These are phyloP conservation scores for Xylaria sp. DNA, from an alignment of 2,329 filamentous ascomycete genomes.

Conservation along the genomic window DNA sequence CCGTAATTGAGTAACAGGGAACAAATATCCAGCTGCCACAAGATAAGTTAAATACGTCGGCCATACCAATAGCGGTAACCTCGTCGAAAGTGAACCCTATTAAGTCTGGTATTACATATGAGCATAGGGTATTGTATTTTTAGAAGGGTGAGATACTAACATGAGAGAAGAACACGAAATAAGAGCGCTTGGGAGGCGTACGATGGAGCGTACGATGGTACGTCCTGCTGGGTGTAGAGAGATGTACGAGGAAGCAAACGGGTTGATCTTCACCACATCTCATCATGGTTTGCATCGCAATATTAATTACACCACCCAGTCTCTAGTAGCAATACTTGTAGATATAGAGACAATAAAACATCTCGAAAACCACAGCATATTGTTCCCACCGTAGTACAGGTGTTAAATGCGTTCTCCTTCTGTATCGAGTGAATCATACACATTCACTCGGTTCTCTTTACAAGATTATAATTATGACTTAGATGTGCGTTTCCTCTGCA, in stretches of 20 bases:
- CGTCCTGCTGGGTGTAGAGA: background rate
- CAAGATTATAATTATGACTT: background rate
- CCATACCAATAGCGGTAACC: background rate
- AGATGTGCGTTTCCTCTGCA: background rate
- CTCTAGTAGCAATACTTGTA: no score
- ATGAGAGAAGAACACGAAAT: background rate
- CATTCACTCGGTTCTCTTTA: background rate
- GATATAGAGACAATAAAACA: background rate
- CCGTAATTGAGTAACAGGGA: background rate
- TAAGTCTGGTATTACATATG: background rate
- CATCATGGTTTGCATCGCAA: background rate
- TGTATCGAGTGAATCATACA: background rate
- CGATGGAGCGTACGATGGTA: background rate
- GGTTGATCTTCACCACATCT: background rate
- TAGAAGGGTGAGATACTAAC: background rate
- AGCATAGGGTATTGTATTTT: background rate
- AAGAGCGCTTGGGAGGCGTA: background rate
- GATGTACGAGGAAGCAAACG: background rate
- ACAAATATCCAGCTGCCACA: background rate
- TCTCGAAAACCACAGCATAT: background rate
- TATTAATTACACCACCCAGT: background rate
- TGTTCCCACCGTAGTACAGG: background rate
- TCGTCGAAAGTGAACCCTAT: background rate
- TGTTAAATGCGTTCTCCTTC: background rate
- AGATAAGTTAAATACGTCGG: background rate